phyloP scores from a whole-genome alignment of 306 rosid species.

The Rosa rugosa region DNA sequence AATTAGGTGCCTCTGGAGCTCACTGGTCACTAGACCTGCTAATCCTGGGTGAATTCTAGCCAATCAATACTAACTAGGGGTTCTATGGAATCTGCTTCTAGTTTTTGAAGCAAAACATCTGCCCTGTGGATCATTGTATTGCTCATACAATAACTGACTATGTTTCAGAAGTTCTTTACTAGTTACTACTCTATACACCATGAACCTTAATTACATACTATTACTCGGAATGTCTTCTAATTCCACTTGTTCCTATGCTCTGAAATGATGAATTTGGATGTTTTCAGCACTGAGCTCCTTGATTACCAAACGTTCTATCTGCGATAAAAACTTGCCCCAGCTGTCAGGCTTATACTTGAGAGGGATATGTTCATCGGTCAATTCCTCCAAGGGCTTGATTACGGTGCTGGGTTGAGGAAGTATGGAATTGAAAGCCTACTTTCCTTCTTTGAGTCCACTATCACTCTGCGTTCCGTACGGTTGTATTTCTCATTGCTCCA shows the following conservation, averaged over 20 bases:
- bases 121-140: too few relatives aligned
- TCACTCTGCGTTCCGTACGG: conserved; percentile 61
- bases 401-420: conserved; percentile 46
- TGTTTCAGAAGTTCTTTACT: too few relatives aligned
- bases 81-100: too few relatives aligned
- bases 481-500: conserved; percentile 54
- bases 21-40: not conserved
- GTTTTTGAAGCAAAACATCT: too few relatives aligned
- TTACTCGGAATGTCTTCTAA: too few relatives aligned
- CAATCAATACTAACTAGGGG: too few relatives aligned
- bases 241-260: not conserved
- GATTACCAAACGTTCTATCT: conserved; percentile 34
- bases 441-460: conserved; percentile 39
- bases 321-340: conserved; percentile 60
- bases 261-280: conserved; percentile 48
- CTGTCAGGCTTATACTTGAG: conserved; percentile 49
- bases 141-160: too few relatives aligned
- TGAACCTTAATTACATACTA: too few relatives aligned
- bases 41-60: too few relatives aligned
- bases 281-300: conserved; percentile 47
- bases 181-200: too few relatives aligned
- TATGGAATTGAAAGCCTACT: conserved; percentile 45
- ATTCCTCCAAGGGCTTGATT: conserved; percentile 55
- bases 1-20: too few relatives aligned
- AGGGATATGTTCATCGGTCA: conserved; percentile 41